phyloP scores from a whole-genome alignment of 176 grass and related monocot genomes.

The Oryza meyeriana region DNA sequence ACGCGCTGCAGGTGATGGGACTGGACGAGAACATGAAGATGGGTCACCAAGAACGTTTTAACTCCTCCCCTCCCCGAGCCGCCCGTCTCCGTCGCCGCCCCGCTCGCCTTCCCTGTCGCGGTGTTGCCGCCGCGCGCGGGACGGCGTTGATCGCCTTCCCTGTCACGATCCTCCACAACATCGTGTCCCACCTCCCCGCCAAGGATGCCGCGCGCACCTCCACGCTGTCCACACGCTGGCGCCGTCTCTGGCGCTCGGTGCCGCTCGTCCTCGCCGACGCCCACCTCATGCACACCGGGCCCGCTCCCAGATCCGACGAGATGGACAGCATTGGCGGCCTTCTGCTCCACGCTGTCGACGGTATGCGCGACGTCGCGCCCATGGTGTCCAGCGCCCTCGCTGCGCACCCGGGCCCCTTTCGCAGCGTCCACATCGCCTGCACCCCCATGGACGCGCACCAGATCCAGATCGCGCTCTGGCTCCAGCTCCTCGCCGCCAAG shows the following conservation, averaged over 20 bases:
- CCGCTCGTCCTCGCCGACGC: background rate
- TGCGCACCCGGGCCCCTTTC: background rate
- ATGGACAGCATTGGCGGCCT: too few species aligned
- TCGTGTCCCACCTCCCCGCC: background rate
- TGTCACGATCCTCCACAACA: background rate
- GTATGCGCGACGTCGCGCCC: too few species aligned
- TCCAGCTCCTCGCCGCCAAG: too few species aligned
- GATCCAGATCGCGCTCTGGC: too few species aligned
- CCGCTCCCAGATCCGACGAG: background rate
- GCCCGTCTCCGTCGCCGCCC: background rate
- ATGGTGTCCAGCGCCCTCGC: background rate
- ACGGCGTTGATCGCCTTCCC: background rate
- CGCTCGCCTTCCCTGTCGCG: too few species aligned
- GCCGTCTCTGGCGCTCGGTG: background rate
- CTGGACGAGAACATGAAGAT: too few species aligned
- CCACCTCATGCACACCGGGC: background rate
- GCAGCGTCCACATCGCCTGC: background rate
- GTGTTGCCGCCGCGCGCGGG: too few species aligned
- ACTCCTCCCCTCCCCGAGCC: background rate
- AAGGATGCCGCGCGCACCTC: conserved; percentile 14
- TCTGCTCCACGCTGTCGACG: background rate
- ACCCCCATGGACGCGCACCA: too few species aligned
- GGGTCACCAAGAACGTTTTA: too few species aligned
- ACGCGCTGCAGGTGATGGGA: too few species aligned
- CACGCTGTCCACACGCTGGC: background rate